A percentile compares a stretch with the other conserved stretches of the same genome.
Conservation (phyloP, 805 yeast genomes). For the Nakazawaea wyomingensis region DNA sequence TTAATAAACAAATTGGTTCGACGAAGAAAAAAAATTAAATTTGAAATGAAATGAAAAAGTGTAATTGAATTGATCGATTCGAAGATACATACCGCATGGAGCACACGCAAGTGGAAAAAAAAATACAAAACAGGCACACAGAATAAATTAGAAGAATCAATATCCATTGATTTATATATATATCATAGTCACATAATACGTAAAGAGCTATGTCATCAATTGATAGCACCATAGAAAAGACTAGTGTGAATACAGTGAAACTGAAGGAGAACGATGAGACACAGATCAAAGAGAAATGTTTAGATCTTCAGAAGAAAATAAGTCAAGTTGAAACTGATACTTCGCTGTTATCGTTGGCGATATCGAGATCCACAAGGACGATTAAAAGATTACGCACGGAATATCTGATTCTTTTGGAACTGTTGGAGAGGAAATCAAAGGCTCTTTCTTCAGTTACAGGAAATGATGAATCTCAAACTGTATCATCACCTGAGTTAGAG, state of each 20-base stretch:
- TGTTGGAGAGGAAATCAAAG: constrained; percentile 56
- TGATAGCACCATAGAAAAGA: background rate
- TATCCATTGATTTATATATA: no score
- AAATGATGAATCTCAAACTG: background rate
- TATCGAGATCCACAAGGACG: constrained; percentile 69
- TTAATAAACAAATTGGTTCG: no score
- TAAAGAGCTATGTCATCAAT: background rate
- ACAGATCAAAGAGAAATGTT: constrained; percentile 32
- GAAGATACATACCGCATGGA: background rate
- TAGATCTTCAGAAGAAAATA: constrained; percentile 64
- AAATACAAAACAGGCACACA: background rate
- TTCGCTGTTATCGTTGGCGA: constrained; percentile 68
- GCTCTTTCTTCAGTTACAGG: background rate
- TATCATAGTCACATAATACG: no score
- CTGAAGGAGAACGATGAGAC: constrained; percentile 7
- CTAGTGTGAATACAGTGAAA: background rate
- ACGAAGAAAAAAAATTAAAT: no score
- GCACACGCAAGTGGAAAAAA: background rate
- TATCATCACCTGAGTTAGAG: constrained; percentile 1
- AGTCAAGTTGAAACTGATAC: constrained; percentile 71
- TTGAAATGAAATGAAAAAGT: no score
- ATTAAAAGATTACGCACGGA: constrained; percentile 79
- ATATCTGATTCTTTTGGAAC: constrained; percentile 72
- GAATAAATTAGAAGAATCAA: background rate
- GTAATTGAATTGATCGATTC: background rate